phyloP scores from a whole-genome alignment of 768 basidiomycete genomes.

The Pleurotus pulmonarius region DNA sequence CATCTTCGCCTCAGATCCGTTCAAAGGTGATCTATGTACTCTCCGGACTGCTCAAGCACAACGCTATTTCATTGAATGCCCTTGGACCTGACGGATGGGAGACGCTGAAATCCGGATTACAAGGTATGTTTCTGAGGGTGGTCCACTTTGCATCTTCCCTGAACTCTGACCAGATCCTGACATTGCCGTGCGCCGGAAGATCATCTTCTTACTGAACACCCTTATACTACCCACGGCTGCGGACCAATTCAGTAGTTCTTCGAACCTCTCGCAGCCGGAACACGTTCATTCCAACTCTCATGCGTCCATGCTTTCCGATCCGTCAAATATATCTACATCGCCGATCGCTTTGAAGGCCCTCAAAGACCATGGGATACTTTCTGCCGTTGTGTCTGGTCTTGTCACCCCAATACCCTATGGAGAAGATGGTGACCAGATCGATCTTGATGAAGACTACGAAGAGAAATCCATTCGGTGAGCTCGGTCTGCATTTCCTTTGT shows the following conservation, averaged over 20 bases:
- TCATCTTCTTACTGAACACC: slow-evolving; percentile 69
- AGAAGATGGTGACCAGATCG: slow-evolving; percentile 60
- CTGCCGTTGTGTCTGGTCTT: slow-evolving; percentile 48
- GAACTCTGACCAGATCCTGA: slow-evolving; percentile 57
- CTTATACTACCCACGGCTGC: slow-evolving; percentile 53
- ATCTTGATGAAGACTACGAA: slow-evolving; percentile 56
- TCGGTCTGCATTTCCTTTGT: background rate
- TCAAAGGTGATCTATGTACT: slow-evolving; percentile 83
- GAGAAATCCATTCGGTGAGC: slow-evolving; percentile 58
- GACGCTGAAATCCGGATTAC: slow-evolving; percentile 51
- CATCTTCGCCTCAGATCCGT: slow-evolving; percentile 49
- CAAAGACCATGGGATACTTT: slow-evolving; percentile 38
- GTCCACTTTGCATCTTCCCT: background rate
- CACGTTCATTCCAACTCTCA: slow-evolving; percentile 74
- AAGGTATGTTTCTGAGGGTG: slow-evolving; percentile 38
- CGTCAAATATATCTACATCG: slow-evolving; percentile 51
- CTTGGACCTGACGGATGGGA: slow-evolving; percentile 66
- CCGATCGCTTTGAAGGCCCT: slow-evolving; percentile 46
- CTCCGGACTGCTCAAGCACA: slow-evolving; percentile 78
- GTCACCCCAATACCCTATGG: slow-evolving; percentile 59
- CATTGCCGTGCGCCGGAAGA: slow-evolving; percentile 73
- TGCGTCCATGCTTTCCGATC: slow-evolving; percentile 56
- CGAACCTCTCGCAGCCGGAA: slow-evolving; percentile 16
- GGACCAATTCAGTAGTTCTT: slow-evolving; percentile 12
- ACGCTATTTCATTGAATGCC: slow-evolving; percentile 55